Evolutionary conservation across 345 rosid genomes (phyloP), one percentile per base, ranked within the genome.

Genomic region (Toxicodendron radicans): DNA sequence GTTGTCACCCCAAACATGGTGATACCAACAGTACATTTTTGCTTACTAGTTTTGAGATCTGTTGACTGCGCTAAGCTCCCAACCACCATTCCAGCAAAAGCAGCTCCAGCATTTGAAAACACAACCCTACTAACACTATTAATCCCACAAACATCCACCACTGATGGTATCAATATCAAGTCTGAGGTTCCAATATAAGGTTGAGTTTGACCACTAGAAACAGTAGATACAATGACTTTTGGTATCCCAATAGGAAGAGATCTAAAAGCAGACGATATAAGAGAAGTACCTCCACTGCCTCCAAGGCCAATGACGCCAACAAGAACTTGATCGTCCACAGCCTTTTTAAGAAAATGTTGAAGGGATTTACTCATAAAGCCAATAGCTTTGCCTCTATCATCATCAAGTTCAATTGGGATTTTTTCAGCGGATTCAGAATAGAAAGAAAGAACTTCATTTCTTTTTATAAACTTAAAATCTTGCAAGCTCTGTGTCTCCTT

Each of bases 1-100:
- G 99, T 95, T 18, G 97, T 95, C 12, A 95, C 97, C 53, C 97
- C 99, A 78, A 95, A 95, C 99, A 95, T 92, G 38, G 99, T 95
- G 2, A 92, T 58, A 66, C 97, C 99, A 66, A 95, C 94, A 4
- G 95, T 89, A 27, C 67, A 68, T 57, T 85, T 88, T 52, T 46
- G 71, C 41, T 71, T 49, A 2, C 24, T 54, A 5, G 59, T 64
- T 46, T 17, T 2, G 20, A 73, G 60, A 51, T 58, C 85, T 64
- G 13, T 72, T 2, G 43, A 60, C 57, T 41, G 75, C 61, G 65
- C 79, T 68, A 94, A 79, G 78, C 82, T 79, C 73, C 95, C 94
- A 1, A 79, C 63, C 63, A 90, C 99, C 99, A 95, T 95, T 68
- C 99, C 97, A 33, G 95, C 85, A 63, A 95, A 89, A 82, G 99